Conservation (phyloP, 2,329 filamentous ascomycete species). For the Neocucurbitaria cava region DNA sequence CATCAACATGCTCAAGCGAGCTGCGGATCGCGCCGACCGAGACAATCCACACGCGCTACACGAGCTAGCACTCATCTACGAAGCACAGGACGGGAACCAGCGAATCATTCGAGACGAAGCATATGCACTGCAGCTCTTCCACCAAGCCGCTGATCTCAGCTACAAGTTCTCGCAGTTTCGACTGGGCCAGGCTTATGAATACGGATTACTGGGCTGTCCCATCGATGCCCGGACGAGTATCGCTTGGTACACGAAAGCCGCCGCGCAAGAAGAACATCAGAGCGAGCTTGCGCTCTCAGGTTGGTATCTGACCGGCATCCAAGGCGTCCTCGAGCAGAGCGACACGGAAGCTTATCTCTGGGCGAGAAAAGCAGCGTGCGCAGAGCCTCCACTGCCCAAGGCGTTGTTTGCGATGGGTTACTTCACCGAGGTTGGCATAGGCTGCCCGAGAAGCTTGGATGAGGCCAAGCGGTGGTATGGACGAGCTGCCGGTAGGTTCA, state of each 20-base stretch:
- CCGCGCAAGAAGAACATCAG: constrained; percentile 92
- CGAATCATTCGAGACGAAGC: constrained; percentile 79
- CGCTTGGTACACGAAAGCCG: constrained; percentile 91
- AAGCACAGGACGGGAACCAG: constrained; percentile 67
- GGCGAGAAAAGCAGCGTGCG: constrained; percentile 90
- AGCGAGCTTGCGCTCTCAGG: constrained; percentile 70
- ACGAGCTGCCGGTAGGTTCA: constrained; percentile 85
- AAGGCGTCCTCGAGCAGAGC: constrained; percentile 86
- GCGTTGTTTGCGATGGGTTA: constrained; percentile 99
- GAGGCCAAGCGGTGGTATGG: constrained; percentile 99
- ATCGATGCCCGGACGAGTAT: constrained; percentile 87
- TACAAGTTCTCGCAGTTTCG: constrained; percentile 97
- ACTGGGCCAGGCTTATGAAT: constrained; percentile 87
- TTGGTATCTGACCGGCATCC: constrained; percentile 90
- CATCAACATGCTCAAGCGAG: constrained; percentile 89
- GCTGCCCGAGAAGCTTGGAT: constrained; percentile 82
- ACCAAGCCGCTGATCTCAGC: constrained; percentile 83
- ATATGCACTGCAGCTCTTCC: constrained; percentile 83
- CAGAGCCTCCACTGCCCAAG: constrained; percentile 78
- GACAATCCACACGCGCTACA: constrained; percentile 96
- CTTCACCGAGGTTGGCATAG: constrained; percentile 94
- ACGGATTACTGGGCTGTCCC: constrained; percentile 80
- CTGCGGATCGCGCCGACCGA: constrained; percentile 82
- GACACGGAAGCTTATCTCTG: constrained; percentile 97
- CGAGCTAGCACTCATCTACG: constrained; percentile 74